Conservation (phyloP, 345 rosid genomes). For the Balakata baccata region DNA sequence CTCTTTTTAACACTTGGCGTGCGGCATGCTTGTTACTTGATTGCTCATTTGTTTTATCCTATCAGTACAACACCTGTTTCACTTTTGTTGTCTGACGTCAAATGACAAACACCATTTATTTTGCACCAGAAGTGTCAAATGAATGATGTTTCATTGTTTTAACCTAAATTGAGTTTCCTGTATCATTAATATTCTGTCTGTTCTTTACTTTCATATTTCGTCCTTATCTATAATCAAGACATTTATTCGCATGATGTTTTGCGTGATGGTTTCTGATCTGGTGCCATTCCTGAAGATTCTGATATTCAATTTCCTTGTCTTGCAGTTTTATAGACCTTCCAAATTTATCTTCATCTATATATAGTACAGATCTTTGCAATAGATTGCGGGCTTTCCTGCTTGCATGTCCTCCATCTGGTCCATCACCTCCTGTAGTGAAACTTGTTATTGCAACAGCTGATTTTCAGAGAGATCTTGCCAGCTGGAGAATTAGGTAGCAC, state of each 20-base stretch:
- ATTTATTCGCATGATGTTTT: slow-evolving; percentile 9
- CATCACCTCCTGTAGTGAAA: slow-evolving; percentile 82
- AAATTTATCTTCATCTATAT: slow-evolving; percentile 77
- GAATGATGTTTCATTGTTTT: neutral
- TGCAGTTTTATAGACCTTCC: slow-evolving; percentile 94
- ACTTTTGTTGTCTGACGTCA: neutral
- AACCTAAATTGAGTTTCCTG: no score
- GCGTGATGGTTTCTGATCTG: neutral
- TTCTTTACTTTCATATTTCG: no score
- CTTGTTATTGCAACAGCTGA: slow-evolving; percentile 92
- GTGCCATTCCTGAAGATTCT: slow-evolving; percentile 10
- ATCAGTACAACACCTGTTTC: neutral
- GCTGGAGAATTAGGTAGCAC: slow-evolving; percentile 71
- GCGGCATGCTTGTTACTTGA: neutral
- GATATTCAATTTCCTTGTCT: slow-evolving; percentile 21
- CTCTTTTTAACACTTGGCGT: no score
- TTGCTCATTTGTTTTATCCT: neutral
- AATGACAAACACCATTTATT: no score
- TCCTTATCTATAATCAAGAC: no score
- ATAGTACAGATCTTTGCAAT: slow-evolving; percentile 84
- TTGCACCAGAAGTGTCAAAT: neutral
- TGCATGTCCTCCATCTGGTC: slow-evolving; percentile 95
- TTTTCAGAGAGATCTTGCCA: slow-evolving; percentile 86
- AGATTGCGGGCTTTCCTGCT: slow-evolving; percentile 84
- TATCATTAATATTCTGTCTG: no score